phyloP scores from a whole-genome alignment of 148 eudicot species.

The Chenopodium quinoa region DNA sequence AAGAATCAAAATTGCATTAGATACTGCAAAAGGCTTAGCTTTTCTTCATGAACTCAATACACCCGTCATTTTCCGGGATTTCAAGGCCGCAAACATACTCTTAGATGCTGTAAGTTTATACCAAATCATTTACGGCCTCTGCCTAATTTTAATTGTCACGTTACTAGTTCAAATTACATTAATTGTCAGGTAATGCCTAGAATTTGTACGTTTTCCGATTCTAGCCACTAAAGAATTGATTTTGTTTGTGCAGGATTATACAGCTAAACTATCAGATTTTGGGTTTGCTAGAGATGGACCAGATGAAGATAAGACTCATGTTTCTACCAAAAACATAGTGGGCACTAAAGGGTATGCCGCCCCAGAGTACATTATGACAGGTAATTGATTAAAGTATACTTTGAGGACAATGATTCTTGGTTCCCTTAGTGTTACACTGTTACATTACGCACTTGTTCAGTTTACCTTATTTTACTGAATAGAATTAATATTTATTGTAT shows the following conservation, averaged over 20 bases:
- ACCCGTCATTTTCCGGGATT: conserved; percentile 71
- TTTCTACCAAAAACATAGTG: conserved; percentile 54
- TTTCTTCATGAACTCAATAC: conserved; percentile 70
- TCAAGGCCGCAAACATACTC: conserved; percentile 74
- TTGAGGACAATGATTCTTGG: not conserved
- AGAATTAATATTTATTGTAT: too few relatives aligned
- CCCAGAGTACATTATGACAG: conserved; percentile 62
- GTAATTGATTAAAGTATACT: conserved; percentile 11
- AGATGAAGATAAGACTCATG: conserved; percentile 60
- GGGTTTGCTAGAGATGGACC: conserved; percentile 86
- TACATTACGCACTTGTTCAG: not conserved
- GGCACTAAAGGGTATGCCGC: conserved; percentile 81
- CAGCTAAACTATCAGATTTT: conserved; percentile 74
- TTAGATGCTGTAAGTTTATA: conserved; percentile 56
- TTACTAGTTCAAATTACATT: not conserved
- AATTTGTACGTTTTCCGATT: not conserved
- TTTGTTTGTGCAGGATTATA: conserved; percentile 43
- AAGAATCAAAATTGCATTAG: conserved; percentile 70
- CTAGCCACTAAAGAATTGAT: not conserved
- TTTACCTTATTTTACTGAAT: not conserved
- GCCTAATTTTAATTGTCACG: not conserved
- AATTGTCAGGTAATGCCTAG: too few relatives aligned
- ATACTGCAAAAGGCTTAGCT: conserved; percentile 77
- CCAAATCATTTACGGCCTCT: too few relatives aligned
- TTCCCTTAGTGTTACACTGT: not conserved